These are phyloP conservation scores for Laburnicola sp. DNA, from an alignment of 2,329 filamentous ascomycete species.

Conservation along the genomic window DNA sequence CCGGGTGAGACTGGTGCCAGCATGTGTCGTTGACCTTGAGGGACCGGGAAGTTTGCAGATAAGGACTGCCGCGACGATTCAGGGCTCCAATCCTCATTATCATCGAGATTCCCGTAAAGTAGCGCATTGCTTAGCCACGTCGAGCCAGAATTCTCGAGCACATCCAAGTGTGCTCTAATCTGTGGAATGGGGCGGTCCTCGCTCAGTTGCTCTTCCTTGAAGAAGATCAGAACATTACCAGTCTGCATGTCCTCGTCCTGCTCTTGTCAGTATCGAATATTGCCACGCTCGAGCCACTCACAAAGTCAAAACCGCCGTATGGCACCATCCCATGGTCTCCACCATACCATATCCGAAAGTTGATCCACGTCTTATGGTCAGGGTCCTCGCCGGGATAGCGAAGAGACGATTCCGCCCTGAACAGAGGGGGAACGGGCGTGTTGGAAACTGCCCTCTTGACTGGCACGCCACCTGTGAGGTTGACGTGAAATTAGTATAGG, in stretches of 20 bases:
- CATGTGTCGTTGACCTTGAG: slow-evolving; percentile 28
- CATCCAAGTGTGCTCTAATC: slow-evolving; percentile 39
- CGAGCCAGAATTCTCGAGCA: slow-evolving; percentile 43
- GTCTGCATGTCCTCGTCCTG: slow-evolving; percentile 46
- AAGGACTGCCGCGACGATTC: slow-evolving; percentile 24
- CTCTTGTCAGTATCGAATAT: slow-evolving; percentile 11
- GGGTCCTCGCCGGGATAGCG: slow-evolving; percentile 17
- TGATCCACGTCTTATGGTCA: slow-evolving; percentile 39
- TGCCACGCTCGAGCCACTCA: slow-evolving; percentile 17
- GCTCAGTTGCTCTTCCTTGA: slow-evolving; percentile 44
- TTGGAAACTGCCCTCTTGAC: slow-evolving; percentile 29
- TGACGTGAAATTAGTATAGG: background rate
- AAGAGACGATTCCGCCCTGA: slow-evolving; percentile 31
- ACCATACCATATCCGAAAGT: slow-evolving; percentile 44
- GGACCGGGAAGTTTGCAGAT: slow-evolving; percentile 18
- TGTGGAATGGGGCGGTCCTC: slow-evolving; percentile 43
- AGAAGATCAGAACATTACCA: slow-evolving; percentile 45
- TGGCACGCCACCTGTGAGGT: slow-evolving; percentile 36
- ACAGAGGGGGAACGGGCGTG: slow-evolving; percentile 19
- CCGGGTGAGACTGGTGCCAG: slow-evolving; percentile 29
- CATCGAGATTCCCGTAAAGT: slow-evolving; percentile 41
- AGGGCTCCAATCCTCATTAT: slow-evolving; percentile 37
- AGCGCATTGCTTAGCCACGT: slow-evolving; percentile 44
- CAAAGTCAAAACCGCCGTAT: slow-evolving; percentile 45
- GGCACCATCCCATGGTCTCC: slow-evolving; percentile 33